Evolutionary conservation across 2,329 filamentous ascomycete genomes (phyloP).

Genomic region (Epichloe sibirici): DNA sequence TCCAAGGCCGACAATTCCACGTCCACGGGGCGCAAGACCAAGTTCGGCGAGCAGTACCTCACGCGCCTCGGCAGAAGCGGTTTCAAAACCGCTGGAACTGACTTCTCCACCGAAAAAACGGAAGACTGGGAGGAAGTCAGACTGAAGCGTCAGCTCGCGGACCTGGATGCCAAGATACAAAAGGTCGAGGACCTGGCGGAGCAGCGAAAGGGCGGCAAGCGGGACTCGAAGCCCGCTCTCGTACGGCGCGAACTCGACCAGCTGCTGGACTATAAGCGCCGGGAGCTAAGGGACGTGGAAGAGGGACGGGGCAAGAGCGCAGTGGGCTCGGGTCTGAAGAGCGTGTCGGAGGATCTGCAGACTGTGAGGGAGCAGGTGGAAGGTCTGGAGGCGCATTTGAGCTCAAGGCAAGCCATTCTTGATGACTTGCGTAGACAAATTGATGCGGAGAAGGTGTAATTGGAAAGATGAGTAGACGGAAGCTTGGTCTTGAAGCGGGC

Average conservation of each 20-base stretch:
- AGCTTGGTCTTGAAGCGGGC: background rate
- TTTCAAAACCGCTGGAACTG: constrained; percentile 75
- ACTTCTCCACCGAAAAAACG: constrained; percentile 74
- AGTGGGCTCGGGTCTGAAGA: constrained; percentile 60
- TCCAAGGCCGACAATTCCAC: constrained; percentile 69
- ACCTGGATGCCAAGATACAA: constrained; percentile 78
- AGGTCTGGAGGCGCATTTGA: constrained; percentile 72
- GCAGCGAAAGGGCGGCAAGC: constrained; percentile 47
- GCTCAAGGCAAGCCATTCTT: constrained; percentile 61
- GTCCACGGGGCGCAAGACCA: constrained; percentile 78
- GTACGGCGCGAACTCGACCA: constrained; percentile 93
- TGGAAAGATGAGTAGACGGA: background rate
- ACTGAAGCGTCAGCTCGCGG: constrained; percentile 80
- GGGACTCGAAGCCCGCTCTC: constrained; percentile 74
- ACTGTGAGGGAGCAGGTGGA: constrained; percentile 93
- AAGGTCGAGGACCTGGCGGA: constrained; percentile 66
- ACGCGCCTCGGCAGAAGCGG: constrained; percentile 75
- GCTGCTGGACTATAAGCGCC: constrained; percentile 86
- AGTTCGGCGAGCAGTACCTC: constrained; percentile 95
- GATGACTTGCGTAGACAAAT: constrained; percentile 70
- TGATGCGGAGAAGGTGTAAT: constrained; percentile 60
- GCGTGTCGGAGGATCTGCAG: constrained; percentile 72
- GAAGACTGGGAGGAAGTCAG: constrained; percentile 98
- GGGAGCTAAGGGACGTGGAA: constrained; percentile 63
- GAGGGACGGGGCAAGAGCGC: constrained; percentile 56